phyloP scores from a whole-genome alignment of 2,329 filamentous ascomycete genomes.

The Hypomyces rosellus region DNA sequence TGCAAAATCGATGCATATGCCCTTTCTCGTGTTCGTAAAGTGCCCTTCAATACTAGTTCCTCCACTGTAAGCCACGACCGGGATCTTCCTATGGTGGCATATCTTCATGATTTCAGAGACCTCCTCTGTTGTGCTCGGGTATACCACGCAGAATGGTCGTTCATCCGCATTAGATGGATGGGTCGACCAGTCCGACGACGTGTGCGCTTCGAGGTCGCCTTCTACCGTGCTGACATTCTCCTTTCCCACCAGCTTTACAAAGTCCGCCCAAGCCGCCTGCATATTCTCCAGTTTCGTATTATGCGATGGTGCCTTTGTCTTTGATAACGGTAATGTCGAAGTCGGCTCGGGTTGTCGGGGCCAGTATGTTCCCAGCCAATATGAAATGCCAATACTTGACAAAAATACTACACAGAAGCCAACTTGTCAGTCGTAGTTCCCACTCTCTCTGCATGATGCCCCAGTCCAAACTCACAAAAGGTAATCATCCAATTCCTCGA shows the following conservation, averaged over 20 bases:
- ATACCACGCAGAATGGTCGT: slow-evolving; percentile 64
- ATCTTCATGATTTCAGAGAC: slow-evolving; percentile 84
- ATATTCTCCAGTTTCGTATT: slow-evolving; percentile 57
- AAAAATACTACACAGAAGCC: slow-evolving; percentile 40
- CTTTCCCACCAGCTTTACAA: slow-evolving; percentile 56
- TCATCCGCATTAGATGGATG: slow-evolving; percentile 44
- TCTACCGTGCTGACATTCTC: slow-evolving; percentile 58
- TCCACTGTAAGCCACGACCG: slow-evolving; percentile 80
- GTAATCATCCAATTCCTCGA: slow-evolving; percentile 46
- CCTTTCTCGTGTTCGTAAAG: slow-evolving; percentile 74
- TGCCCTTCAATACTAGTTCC: slow-evolving; percentile 88
- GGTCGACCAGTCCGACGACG: slow-evolving; percentile 58
- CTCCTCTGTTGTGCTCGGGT: slow-evolving; percentile 71
- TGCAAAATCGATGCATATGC: slow-evolving; percentile 79
- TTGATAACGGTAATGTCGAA: slow-evolving; percentile 55
- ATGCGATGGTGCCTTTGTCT: slow-evolving; percentile 46
- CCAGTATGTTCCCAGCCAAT: slow-evolving; percentile 53
- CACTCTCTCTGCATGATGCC: neutral
- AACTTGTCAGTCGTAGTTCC: neutral
- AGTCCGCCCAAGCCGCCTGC: slow-evolving; percentile 65
- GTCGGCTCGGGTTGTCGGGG: slow-evolving; percentile 43
- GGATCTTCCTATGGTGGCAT: slow-evolving; percentile 73
- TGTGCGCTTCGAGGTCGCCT: slow-evolving; percentile 49
- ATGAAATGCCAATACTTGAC: slow-evolving; percentile 45
- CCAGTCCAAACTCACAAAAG: slow-evolving; percentile 39